Percentiles rank a stretch among this genome's conserved stretches.
phyloP scores from a whole-genome alignment of 2,329 filamentous ascomycete genomes.

The Westerdykella sp. region DNA sequence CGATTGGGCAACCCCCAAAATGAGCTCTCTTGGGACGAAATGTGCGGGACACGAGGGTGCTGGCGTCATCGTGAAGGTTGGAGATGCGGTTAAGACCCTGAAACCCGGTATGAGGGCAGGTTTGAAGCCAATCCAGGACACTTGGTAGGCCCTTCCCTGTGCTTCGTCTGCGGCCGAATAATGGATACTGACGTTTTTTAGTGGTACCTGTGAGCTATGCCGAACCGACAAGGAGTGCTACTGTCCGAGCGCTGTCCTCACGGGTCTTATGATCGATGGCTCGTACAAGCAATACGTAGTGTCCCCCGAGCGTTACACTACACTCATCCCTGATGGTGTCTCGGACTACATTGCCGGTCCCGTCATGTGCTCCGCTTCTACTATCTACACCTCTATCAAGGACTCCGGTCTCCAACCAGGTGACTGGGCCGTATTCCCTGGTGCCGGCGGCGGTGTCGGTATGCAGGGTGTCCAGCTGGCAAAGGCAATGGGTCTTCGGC shows the following conservation, averaged over 20 bases:
- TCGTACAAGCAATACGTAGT: slow-evolving; percentile 56
- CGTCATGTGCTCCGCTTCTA: slow-evolving; percentile 56
- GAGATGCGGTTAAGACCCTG: slow-evolving; percentile 48
- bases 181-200: slow-evolving; percentile 6
- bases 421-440: slow-evolving; percentile 52
- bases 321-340: slow-evolving; percentile 51
- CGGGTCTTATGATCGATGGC: slow-evolving; percentile 40
- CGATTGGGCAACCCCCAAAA: slow-evolving; percentile 43
- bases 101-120: slow-evolving; percentile 35
- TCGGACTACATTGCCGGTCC: slow-evolving; percentile 52
- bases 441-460: slow-evolving; percentile 51
- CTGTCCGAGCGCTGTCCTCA: slow-evolving; percentile 43
- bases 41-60: slow-evolving; percentile 53
- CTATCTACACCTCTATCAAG: slow-evolving; percentile 52
- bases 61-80: slow-evolving; percentile 53
- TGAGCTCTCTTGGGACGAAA: slow-evolving; percentile 37
- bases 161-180: not conserved
- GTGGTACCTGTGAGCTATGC: slow-evolving; percentile 42
- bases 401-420: slow-evolving; percentile 47
- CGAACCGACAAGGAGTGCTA: slow-evolving; percentile 51
- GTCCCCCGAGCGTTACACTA: slow-evolving; percentile 50
- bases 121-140: slow-evolving; percentile 5
- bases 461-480: slow-evolving; percentile 51
- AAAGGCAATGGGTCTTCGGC: slow-evolving; percentile 35
- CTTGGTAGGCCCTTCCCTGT: slow-evolving; percentile 2